Evolutionary conservation across 1,139 yeast species (phyloP).

Genomic region (Suhomyces coccinellae): DNA sequence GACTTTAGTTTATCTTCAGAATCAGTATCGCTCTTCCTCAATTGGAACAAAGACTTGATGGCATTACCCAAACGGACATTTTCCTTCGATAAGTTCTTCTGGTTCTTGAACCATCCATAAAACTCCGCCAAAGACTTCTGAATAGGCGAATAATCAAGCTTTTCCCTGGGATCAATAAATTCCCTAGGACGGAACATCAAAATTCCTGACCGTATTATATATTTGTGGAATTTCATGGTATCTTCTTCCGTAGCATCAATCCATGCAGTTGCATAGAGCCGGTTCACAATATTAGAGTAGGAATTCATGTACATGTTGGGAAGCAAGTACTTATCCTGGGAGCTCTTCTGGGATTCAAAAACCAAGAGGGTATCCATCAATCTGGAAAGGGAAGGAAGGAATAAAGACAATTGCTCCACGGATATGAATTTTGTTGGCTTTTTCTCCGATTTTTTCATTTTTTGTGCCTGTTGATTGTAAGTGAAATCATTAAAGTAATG

Average conservation of each 20-base stretch:
- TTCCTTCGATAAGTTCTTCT: conserved; percentile 15
- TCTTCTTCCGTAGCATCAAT: conserved; percentile 17
- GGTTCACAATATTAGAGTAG: conserved; percentile 26
- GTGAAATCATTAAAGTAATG: conserved; percentile 38
- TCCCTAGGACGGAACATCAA: conserved; percentile 29
- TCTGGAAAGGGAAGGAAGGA: conserved; percentile 17
- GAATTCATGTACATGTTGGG: conserved; percentile 28
- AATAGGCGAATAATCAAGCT: conserved; percentile 21
- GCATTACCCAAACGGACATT: conserved; percentile 23
- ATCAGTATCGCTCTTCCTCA: conserved; percentile 18
- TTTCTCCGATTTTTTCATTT: conserved; percentile 10
- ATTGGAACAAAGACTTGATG: conserved; percentile 20
- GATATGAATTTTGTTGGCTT: conserved; percentile 24
- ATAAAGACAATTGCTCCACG: conserved; percentile 23
- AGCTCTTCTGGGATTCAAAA: conserved; percentile 18
- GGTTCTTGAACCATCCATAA: conserved; percentile 20
- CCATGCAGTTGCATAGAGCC: conserved; percentile 32
- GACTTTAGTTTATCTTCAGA: conserved; percentile 13
- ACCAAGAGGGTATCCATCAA: conserved; percentile 27
- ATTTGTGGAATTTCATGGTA: conserved; percentile 24
- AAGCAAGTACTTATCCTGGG: conserved; percentile 16
- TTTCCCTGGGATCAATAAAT: conserved; percentile 23
- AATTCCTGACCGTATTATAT: conserved; percentile 33
- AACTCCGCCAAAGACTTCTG: conserved; percentile 25
- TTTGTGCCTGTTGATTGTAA: conserved; percentile 21